Percentiles rank a stretch among this genome's conserved stretches.
phyloP scores from a whole-genome alignment of 2,329 filamentous ascomycete genomes.

The Lachnellula occidentalis region DNA sequence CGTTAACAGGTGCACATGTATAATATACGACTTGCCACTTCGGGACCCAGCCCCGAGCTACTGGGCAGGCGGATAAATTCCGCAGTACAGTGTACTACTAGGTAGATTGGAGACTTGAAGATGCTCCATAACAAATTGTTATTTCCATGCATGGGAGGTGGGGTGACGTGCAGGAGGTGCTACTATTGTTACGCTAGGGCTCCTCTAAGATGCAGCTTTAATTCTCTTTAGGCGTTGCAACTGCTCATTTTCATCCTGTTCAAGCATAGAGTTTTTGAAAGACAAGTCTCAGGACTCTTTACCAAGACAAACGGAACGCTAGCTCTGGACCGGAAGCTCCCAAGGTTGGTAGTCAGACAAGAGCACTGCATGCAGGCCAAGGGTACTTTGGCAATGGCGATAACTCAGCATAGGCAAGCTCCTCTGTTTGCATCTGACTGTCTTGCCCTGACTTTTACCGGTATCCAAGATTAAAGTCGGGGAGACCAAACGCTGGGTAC shows the following conservation, averaged over 20 bases:
- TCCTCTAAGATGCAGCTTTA: not conserved
- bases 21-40: not conserved
- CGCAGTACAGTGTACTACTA: not conserved
- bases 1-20: not conserved
- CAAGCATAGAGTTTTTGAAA: not conserved
- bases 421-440: not conserved
- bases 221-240: not conserved
- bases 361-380: not conserved
- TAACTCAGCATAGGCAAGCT: too few relatives aligned
- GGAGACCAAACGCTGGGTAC: not conserved
- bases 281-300: not conserved
- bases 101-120: not conserved
- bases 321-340: not conserved
- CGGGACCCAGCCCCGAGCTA: not conserved
- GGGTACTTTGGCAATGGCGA: not conserved
- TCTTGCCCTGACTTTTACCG: too few relatives aligned
- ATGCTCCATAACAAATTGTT: not conserved
- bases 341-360: not conserved
- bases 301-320: not conserved
- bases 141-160: not conserved
- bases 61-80: not conserved
- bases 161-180: conserved; percentile 4
- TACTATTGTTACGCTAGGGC: not conserved
- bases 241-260: not conserved
- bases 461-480: not conserved